These are phyloP conservation scores for Nicotiana noctiflora DNA, from an alignment of 257 asterid species.

Conservation along the genomic window DNA sequence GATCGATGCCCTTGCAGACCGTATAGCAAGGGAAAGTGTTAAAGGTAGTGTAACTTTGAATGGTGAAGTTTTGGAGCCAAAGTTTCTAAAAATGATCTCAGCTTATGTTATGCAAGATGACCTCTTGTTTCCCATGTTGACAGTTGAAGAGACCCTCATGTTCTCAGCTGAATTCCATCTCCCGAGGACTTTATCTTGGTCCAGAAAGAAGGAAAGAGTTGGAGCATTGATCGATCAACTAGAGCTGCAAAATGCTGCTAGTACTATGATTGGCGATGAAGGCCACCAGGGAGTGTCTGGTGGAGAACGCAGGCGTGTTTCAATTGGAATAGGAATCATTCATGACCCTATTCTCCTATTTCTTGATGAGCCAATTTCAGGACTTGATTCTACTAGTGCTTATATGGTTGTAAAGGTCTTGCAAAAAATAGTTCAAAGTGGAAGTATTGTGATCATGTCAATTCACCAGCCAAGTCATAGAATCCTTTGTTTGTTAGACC, in stretches of 20 bases:
- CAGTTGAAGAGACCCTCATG: slow-evolving; percentile 56
- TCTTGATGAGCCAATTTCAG: slow-evolving; percentile 61
- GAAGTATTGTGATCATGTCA: slow-evolving; percentile 56
- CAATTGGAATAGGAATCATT: slow-evolving; percentile 48
- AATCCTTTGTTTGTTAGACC: slow-evolving; percentile 24
- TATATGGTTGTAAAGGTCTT: slow-evolving; percentile 47
- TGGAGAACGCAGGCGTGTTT: slow-evolving; percentile 44
- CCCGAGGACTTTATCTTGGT: slow-evolving; percentile 36
- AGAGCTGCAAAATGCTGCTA: slow-evolving; percentile 41
- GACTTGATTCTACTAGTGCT: slow-evolving; percentile 54
- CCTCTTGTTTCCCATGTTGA: slow-evolving; percentile 46
- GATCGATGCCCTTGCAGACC: slow-evolving; percentile 49
- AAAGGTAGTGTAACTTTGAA: slow-evolving; percentile 39
- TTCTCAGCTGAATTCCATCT: slow-evolving; percentile 50
- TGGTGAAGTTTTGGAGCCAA: slow-evolving; percentile 41
- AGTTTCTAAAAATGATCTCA: slow-evolving; percentile 45
- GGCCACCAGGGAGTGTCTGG: slow-evolving; percentile 55
- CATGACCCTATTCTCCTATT: slow-evolving; percentile 54
- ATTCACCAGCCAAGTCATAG: slow-evolving; percentile 38
- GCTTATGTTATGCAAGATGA: slow-evolving; percentile 64
- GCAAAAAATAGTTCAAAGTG: slow-evolving; percentile 44
- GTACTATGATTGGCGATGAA: slow-evolving; percentile 51
- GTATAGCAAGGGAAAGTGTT: slow-evolving; percentile 45
- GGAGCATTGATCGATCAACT: slow-evolving; percentile 48
- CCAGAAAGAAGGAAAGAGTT: slow-evolving; percentile 37